phyloP scores from a whole-genome alignment of 2,329 filamentous ascomycete species.

The Trichoderma sp. region DNA sequence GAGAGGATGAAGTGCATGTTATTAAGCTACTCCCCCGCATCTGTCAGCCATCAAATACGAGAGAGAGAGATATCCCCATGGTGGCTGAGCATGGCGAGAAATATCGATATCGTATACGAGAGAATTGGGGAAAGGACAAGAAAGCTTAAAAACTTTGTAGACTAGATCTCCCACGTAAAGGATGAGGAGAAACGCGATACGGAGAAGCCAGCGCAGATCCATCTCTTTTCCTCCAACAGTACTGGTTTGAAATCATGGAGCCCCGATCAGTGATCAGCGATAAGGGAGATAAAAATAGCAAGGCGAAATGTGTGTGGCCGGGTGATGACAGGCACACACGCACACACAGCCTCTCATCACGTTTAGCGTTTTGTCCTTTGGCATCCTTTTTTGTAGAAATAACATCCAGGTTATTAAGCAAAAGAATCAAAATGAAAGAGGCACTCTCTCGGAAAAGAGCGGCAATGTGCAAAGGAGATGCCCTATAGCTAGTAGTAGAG shows the following conservation, averaged over 20 bases:
- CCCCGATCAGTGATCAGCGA: neutral
- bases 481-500: neutral
- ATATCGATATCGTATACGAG: neutral
- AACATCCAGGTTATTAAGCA: neutral
- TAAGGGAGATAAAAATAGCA: constrained; percentile 1
- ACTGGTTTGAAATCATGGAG: neutral
- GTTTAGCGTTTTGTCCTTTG: neutral
- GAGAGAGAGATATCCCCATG: neutral
- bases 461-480: neutral
- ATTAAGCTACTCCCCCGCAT: neutral
- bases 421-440: too few species aligned
- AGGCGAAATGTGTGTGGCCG: neutral
- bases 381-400: neutral
- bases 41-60: neutral
- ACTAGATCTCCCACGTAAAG: neutral
- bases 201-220: neutral
- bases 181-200: neutral
- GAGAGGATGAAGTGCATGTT: neutral
- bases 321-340: neutral
- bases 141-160: neutral
- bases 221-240: neutral
- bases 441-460: neutral
- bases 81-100: neutral
- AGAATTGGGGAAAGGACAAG: neutral
- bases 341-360: constrained; percentile 20